These are phyloP conservation scores for Talaromyces sp. DNA, from an alignment of 2,329 filamentous ascomycete species.

Conservation along the genomic window DNA sequence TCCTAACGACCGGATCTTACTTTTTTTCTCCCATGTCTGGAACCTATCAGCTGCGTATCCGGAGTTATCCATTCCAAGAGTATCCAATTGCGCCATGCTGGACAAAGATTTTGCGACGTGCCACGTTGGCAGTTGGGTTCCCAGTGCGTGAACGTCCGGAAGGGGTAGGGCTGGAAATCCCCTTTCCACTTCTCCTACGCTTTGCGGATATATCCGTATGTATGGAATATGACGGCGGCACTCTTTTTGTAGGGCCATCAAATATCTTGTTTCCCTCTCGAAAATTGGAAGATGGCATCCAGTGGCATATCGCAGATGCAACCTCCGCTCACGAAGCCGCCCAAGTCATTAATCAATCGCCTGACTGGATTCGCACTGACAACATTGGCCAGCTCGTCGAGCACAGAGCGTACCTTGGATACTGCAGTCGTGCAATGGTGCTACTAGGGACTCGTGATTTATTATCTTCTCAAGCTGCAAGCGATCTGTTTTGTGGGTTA, in stretches of 20 bases:
- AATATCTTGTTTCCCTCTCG: neutral
- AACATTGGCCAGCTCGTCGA: neutral
- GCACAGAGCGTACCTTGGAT: neutral
- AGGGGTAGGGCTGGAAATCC: conserved; percentile 6
- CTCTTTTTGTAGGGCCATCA: neutral
- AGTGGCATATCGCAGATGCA: conserved; percentile 5
- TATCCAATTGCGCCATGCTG: neutral
- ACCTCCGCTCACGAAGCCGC: neutral
- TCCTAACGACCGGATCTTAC: neutral
- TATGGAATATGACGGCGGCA: neutral
- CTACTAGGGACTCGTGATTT: neutral
- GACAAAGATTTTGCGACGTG: neutral
- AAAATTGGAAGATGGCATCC: neutral
- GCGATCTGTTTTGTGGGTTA: neutral
- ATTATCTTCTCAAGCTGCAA: neutral
- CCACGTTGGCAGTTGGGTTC: neutral
- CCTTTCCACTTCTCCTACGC: conserved; percentile 7
- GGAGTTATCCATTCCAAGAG: too few relatives aligned
- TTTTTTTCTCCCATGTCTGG: neutral
- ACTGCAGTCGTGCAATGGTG: neutral
- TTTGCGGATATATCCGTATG: conserved; percentile 10
- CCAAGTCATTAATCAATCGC: neutral
- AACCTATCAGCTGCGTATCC: too few relatives aligned
- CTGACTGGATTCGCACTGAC: neutral
- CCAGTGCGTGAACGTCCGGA: neutral